These are phyloP conservation scores for Aphanomyces invadans DNA, from an alignment of 352 stramenopile species.

Conservation along the genomic window DNA sequence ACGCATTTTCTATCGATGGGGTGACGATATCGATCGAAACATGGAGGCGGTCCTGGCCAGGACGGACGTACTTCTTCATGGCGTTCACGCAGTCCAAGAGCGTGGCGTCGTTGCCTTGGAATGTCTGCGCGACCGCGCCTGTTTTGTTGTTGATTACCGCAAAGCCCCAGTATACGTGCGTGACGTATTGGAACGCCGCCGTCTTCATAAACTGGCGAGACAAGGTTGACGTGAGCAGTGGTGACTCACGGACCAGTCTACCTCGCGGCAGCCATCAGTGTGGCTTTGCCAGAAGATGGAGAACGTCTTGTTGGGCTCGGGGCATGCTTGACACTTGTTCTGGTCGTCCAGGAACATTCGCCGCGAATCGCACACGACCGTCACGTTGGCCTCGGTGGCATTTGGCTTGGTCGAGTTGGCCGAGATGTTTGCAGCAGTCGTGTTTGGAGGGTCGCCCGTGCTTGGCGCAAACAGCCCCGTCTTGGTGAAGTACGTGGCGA, in stretches of 20 bases:
- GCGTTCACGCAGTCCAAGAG: conserved; percentile 48
- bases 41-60: too few relatives aligned
- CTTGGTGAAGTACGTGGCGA: conserved; percentile 1
- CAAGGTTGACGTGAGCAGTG: background rate
- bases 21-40: background rate
- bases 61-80: conserved; percentile 46
- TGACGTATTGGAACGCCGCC: conserved; percentile 32
- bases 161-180: conserved; percentile 70
- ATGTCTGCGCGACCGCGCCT: conserved; percentile 40
- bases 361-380: background rate
- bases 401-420: conserved; percentile 2
- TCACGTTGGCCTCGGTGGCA: background rate
- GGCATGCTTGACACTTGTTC: conserved; percentile 7
- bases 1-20: conserved; percentile 45
- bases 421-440: background rate
- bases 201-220: conserved; percentile 17
- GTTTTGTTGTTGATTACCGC: conserved; percentile 42
- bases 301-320: conserved; percentile 14
- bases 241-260: too few relatives aligned
- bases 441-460: too few relatives aligned
- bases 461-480: background rate
- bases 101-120: conserved; percentile 47
- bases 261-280: conserved; percentile 4
- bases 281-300: conserved; percentile 21
- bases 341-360: conserved; percentile 2